Percentiles rank a stretch among this genome's conserved stretches.
Evolutionary conservation across 2,329 filamentous ascomycete species (phyloP).

Genomic region (Podosphaera leucotricha): DNA sequence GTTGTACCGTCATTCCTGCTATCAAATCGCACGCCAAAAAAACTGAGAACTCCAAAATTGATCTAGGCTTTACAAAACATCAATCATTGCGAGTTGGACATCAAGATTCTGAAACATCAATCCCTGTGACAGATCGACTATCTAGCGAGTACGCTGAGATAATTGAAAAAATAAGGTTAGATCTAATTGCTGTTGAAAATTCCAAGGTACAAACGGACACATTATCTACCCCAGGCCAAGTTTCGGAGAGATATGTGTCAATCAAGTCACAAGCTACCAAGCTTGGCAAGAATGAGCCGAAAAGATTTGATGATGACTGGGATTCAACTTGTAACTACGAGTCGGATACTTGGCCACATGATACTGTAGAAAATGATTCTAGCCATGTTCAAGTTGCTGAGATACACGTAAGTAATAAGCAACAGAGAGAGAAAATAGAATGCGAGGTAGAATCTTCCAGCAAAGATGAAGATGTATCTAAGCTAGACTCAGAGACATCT

Average conservation of each 20-base stretch:
- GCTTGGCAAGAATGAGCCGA: neutral
- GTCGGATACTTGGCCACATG: neutral
- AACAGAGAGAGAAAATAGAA: no score
- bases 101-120: constrained; percentile 12
- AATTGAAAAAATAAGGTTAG: constrained; percentile 12
- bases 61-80: constrained; percentile 31
- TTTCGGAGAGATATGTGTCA: neutral
- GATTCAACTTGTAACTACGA: constrained; percentile 9
- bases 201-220: constrained; percentile 2
- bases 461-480: no score
- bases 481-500: no score
- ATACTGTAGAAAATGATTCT: neutral
- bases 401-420: no score
- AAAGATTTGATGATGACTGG: constrained; percentile 8
- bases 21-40: constrained; percentile 9
- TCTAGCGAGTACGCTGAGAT: constrained; percentile 13
- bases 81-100: constrained; percentile 23
- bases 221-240: neutral
- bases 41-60: constrained; percentile 16
- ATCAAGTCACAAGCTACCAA: no score
- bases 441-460: no score
- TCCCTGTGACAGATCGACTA: neutral
- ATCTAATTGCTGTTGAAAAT: constrained; percentile 13
- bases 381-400: no score
- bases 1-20: constrained; percentile 3